Conservation (phyloP, 2,329 filamentous ascomycete species). For the Hypoxylon sp. region DNA sequence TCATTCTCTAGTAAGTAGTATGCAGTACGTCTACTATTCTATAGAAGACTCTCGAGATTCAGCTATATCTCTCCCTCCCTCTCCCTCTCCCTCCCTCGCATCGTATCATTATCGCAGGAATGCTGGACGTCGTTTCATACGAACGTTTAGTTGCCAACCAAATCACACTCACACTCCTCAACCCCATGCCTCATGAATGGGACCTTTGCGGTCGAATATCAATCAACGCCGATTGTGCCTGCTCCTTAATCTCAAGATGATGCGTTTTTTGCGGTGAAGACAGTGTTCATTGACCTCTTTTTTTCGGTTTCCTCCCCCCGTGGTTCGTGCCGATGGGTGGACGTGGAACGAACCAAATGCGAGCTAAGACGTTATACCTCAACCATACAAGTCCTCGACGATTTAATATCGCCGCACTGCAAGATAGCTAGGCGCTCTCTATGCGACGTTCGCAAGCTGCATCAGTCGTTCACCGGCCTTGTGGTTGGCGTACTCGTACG, state of each 20-base stretch:
- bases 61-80: background rate
- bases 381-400: constrained; percentile 14
- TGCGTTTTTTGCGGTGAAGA: constrained; percentile 3
- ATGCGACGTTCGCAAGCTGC: constrained; percentile 58
- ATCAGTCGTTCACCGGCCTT: constrained; percentile 72
- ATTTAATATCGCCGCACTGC: constrained; percentile 9
- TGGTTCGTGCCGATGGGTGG: background rate
- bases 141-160: constrained; percentile 33
- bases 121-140: constrained; percentile 41
- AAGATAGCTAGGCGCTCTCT: constrained; percentile 24
- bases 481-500: constrained; percentile 75
- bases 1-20: constrained; percentile 29
- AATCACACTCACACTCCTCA: background rate
- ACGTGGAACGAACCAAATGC: constrained; percentile 4
- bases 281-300: background rate
- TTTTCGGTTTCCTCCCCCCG: background rate
- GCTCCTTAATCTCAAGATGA: constrained; percentile 20
- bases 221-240: constrained; percentile 26
- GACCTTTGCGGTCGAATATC: constrained; percentile 12
- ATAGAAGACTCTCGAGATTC: constrained; percentile 8
- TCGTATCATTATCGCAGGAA: constrained; percentile 20
- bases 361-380: constrained; percentile 31
- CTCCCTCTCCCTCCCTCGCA: constrained; percentile 1
- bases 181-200: constrained; percentile 10
- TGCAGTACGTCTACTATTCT: constrained; percentile 3